Base-by-base conservation (phyloP, 1,284 basidiomycete genomes). In the Porphyrellus sp. region DNA sequence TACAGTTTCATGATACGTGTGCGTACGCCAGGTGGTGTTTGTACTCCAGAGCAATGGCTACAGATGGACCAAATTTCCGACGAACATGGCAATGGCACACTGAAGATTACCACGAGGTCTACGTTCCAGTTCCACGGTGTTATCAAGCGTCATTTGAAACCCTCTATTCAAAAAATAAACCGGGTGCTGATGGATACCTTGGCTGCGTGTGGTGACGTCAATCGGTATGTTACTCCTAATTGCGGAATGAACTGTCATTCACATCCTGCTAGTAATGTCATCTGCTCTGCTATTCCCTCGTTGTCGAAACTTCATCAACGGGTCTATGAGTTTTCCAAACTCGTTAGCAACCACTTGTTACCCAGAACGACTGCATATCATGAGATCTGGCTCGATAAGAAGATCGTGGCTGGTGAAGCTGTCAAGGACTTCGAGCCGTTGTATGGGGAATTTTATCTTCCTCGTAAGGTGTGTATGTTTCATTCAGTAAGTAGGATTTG, bases 51-150 rank as follows among this genome's bases (percentile, higher is more conserved):
- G 52, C 96, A 99, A 74, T 99, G 97, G 97, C 76, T 96, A 51
- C 83, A 89, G 64, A 92, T 99, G 82, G 93, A 98, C 74, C 85
- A 88, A 60, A 98, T 99, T 59, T 85, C 94, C 52, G 95, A 98
- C 68, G 90, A 95, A 73, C 93, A 96, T 72, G 96, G 93, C 25
- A 92, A 88, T 64, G 84, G 90, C 52, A 95, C 95, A 15, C 89
- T 99, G 77, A 99, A 99, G 79, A 88, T 99, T 63, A 99, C 96
- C 46, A 99, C 97, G 25, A 81, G 96, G 57, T 87, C 95, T 74
- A 99, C 97, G n/a, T 98, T 98, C 86, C 96, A 99, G 76, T 99
- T 98, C 82, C 96, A 99, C 73, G 96, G 96, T 57, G 89, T 99
- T 61, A 89, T 99, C 77, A 99, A 99, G 80, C 82, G 82, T 59